A percentile compares a stretch with the other conserved stretches of the same genome.
Conservation (phyloP, 2,329 filamentous ascomycete species). For the Alternaria conjuncta region DNA sequence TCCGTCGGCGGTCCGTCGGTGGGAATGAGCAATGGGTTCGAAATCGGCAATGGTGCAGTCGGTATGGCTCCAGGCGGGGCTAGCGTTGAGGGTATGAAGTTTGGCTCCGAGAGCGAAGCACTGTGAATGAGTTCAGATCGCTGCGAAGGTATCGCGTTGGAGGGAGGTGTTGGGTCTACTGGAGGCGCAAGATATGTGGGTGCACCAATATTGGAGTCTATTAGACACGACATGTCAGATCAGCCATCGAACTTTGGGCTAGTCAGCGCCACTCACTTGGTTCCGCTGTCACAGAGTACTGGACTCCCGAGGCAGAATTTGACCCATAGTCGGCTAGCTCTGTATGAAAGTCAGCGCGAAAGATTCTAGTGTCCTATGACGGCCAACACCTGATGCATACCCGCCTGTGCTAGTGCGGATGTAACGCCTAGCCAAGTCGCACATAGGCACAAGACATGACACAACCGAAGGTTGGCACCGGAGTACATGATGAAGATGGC, state of each 20-base stretch:
- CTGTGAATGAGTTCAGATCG: constrained; percentile 1
- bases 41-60: constrained; percentile 4
- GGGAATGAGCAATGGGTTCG: constrained; percentile 8
- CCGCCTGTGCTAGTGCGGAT: constrained; percentile 24
- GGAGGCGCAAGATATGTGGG: constrained; percentile 10
- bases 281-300: constrained; percentile 22
- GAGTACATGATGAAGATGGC: constrained; percentile 18
- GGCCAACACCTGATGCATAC: constrained; percentile 22
- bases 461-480: constrained; percentile 16
- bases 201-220: constrained; percentile 6
- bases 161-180: constrained; percentile 1
- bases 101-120: neutral
- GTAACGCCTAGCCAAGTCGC: constrained; percentile 23
- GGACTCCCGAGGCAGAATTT: neutral
- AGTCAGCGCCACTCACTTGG: constrained; percentile 21
- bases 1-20: constrained; percentile 4
- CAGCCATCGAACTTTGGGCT: neutral
- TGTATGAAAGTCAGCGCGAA: constrained; percentile 26
- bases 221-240: neutral
- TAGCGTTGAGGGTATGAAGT: constrained; percentile 12
- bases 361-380: constrained; percentile 3
- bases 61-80: constrained; percentile 1
- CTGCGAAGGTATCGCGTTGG: constrained; percentile 16
- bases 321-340: constrained; percentile 16
- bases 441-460: constrained; percentile 28